phyloP scores from a whole-genome alignment of 176 grass and related monocot genomes.

The Poa pratensis region DNA sequence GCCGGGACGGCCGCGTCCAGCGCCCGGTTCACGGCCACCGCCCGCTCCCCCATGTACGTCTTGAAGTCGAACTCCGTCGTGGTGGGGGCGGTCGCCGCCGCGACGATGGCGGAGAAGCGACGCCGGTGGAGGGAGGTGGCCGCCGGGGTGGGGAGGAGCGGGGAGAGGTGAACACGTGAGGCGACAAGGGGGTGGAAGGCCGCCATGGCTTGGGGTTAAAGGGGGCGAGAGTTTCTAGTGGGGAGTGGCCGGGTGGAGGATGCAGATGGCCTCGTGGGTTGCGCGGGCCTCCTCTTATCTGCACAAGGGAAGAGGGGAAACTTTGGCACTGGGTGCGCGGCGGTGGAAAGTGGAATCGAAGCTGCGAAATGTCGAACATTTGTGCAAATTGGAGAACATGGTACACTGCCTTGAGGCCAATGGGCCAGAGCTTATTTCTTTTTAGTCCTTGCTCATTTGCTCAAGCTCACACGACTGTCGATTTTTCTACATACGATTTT shows the following conservation, averaged over 20 bases:
- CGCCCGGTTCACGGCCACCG: slow-evolving; percentile 55
- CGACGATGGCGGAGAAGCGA: slow-evolving; percentile 56
- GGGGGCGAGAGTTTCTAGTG: neutral
- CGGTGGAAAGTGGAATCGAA: slow-evolving; percentile 10
- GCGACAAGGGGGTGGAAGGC: slow-evolving; percentile 50
- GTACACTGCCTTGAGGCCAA: neutral
- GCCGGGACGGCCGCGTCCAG: slow-evolving; percentile 58
- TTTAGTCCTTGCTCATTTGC: neutral
- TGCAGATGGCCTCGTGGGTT: slow-evolving; percentile 22
- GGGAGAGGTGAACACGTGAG: slow-evolving; percentile 38
- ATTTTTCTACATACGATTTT: neutral
- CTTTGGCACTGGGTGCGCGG: slow-evolving; percentile 7
- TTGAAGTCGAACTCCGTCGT: slow-evolving; percentile 64
- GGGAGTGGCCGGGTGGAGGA: neutral
- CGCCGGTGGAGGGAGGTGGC: slow-evolving; percentile 18
- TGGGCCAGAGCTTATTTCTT: neutral
- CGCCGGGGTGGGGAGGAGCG: slow-evolving; percentile 6
- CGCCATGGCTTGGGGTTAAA: slow-evolving; percentile 39
- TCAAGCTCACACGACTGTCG: neutral
- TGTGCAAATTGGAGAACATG: neutral
- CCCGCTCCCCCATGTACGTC: slow-evolving; percentile 72
- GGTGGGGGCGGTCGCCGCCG: slow-evolving; percentile 42
- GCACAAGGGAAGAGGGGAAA: neutral
- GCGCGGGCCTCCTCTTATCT: slow-evolving; percentile 39
- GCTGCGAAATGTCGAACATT: neutral